Evolutionary conservation across 2,329 filamentous ascomycete genomes (phyloP), one percentile per base, ranked within the genome.

Genomic region (Ceratocystis lukuohia): DNA sequence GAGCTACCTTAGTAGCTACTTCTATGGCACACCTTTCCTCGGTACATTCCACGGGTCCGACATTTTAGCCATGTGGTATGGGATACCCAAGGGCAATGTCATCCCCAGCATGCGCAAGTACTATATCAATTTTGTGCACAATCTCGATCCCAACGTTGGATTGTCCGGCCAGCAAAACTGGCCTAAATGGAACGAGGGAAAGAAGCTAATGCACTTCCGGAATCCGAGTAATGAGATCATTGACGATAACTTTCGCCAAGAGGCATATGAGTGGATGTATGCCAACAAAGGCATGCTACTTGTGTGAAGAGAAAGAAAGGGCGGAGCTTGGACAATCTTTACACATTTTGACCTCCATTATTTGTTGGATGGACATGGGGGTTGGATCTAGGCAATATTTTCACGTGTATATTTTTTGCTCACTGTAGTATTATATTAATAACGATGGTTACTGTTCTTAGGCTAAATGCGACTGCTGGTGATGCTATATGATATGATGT

Each of bases 31-130:
- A 0, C 83, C 85, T 0, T 72, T 87, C 20, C 72, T 88, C 0
- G 86, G 86, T 1, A 88, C 85, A 0, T 85, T 84, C 74, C 86
- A 88, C 69, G 83, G 74, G 5, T 79, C 77, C 0, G 84, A 87
- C 66, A 69, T 87, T 0, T 68, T 85, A 12, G 78, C 82, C 67
- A 77, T 82, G 0, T 84, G 84, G 70, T 80, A 78, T 41, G 81
- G 80, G 0, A 74, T 82, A 46, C 69, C 77, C 62, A 76, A 78
- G 1, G 79, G 82, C 68, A 79, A 79, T 48, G 80, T 80, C 1
- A 76, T 77, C 0, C 71, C 69, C 17, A 75, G 78, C 0, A 80
- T 82, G 30, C 78, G 80, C 62, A 76, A 77, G 0, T 86, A 87
- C 71, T 87, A 85, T 69, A 74, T 82, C 62, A 79, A 76, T 12